Percentiles rank a stretch among this genome's conserved stretches.
These are phyloP conservation scores for Exsudoporus floridanus DNA, from an alignment of 1,284 basidiomycete species.

Conservation along the genomic window DNA sequence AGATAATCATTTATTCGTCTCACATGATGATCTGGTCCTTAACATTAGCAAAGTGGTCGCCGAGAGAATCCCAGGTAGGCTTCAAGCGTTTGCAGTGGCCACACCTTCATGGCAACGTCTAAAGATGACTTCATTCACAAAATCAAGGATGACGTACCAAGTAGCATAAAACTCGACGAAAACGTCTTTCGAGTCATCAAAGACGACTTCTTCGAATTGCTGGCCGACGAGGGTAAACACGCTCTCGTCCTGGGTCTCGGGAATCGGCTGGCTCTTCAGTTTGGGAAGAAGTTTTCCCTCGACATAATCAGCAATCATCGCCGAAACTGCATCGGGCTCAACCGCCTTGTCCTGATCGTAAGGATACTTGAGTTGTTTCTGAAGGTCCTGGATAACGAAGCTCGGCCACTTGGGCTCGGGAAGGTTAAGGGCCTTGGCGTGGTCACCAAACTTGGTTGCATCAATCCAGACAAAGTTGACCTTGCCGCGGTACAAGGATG, in stretches of 20 bases:
- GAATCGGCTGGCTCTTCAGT: constrained; percentile 91
- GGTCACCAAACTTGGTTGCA: constrained; percentile 91
- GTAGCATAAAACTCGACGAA: constrained; percentile 97
- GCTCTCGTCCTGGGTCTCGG: constrained; percentile 78
- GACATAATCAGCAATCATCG: constrained; percentile 67
- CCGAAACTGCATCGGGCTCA: constrained; percentile 54
- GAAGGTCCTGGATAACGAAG: constrained; percentile 90
- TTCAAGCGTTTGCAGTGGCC: constrained; percentile 96
- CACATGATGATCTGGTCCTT: constrained; percentile 86
- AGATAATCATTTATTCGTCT: constrained; percentile 23
- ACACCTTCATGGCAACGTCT: constrained; percentile 59
- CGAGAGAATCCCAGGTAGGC: constrained; percentile 92
- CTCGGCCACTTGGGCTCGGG: constrained; percentile 84
- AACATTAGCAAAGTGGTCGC: constrained; percentile 76
- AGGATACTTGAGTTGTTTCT: constrained; percentile 88
- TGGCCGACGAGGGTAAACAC: constrained; percentile 88
- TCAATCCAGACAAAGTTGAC: constrained; percentile 99
- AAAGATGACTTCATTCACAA: neutral
- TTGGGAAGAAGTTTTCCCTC: constrained; percentile 77
- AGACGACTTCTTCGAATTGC: constrained; percentile 85
- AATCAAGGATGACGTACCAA: constrained; percentile 61
- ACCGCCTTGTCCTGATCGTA: constrained; percentile 68
- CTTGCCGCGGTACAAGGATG: constrained; percentile 80
- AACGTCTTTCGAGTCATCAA: constrained; percentile 90
- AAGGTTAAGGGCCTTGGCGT: constrained; percentile 94